A percentile compares a stretch with the other conserved stretches of the same genome.
Evolutionary conservation across 2,329 filamentous ascomycete species (phyloP).

Genomic region (Zymoseptoria pseudotritici): DNA sequence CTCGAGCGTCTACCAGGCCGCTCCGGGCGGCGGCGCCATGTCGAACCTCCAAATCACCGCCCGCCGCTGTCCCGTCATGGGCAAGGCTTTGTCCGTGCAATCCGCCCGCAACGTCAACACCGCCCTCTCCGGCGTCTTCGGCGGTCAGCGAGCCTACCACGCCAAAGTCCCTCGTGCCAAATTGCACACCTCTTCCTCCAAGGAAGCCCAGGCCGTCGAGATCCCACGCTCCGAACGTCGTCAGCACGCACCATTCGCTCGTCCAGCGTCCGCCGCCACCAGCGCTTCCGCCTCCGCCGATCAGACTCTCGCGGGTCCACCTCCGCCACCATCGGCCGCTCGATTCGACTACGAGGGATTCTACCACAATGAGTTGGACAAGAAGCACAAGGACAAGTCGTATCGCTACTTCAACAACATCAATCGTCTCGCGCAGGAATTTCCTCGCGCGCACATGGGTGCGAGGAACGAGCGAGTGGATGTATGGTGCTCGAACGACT

Average conservation of each 20-base stretch:
- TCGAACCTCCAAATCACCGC: constrained; percentile 93
- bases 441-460: constrained; percentile 88
- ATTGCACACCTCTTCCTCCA: constrained; percentile 71
- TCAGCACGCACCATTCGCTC: constrained; percentile 18
- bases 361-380: constrained; percentile 81
- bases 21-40: constrained; percentile 80
- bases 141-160: constrained; percentile 43
- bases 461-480: constrained; percentile 78
- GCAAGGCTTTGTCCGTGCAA: constrained; percentile 83
- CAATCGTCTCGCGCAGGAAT: constrained; percentile 93
- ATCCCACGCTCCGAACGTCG: constrained; percentile 27
- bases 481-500: constrained; percentile 99
- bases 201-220: constrained; percentile 73
- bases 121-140: constrained; percentile 43
- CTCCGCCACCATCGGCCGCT: constrained; percentile 40
- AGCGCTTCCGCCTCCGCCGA: constrained; percentile 12
- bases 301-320: constrained; percentile 35
- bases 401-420: constrained; percentile 99
- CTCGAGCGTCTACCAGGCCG: constrained; percentile 56
- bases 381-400: constrained; percentile 99
- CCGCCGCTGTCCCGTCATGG: constrained; percentile 96
- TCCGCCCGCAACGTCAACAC: constrained; percentile 42
- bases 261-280: constrained; percentile 8
- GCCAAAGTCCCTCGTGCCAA: constrained; percentile 55
- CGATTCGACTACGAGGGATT: constrained; percentile 90